phyloP scores from a whole-genome alignment of 2,329 filamentous ascomycete genomes.

The Verticillium albo-atrum region DNA sequence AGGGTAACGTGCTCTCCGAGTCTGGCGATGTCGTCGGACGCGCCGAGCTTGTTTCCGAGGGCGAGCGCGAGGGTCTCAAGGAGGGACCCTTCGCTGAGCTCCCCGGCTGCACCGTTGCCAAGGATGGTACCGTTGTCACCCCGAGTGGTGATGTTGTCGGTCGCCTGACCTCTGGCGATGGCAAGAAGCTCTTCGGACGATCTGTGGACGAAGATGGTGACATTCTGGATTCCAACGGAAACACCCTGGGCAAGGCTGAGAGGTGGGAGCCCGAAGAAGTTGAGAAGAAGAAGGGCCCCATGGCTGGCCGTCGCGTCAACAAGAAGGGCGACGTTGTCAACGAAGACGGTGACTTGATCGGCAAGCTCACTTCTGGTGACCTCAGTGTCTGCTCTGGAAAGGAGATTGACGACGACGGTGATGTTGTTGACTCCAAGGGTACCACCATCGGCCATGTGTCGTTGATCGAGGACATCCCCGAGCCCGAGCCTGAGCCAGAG shows the following conservation, averaged over 20 bases:
- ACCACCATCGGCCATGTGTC: slow-evolving; percentile 63
- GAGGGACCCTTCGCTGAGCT: slow-evolving; percentile 68
- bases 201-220: slow-evolving; percentile 78
- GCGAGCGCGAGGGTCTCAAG: slow-evolving; percentile 57
- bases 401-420: slow-evolving; percentile 66
- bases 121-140: slow-evolving; percentile 65
- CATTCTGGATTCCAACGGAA: slow-evolving; percentile 71
- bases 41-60: slow-evolving; percentile 63
- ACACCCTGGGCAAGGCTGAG: slow-evolving; percentile 53
- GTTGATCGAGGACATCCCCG: slow-evolving; percentile 54
- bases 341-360: slow-evolving; percentile 56
- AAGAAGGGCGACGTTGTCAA: slow-evolving; percentile 55
- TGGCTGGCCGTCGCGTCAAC: slow-evolving; percentile 52
- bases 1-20: slow-evolving; percentile 69
- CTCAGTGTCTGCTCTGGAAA: slow-evolving; percentile 60
- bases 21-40: slow-evolving; percentile 66
- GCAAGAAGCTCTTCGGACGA: slow-evolving; percentile 68
- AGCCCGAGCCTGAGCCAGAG: slow-evolving; percentile 37
- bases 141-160: slow-evolving; percentile 68
- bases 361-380: slow-evolving; percentile 65
- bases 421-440: slow-evolving; percentile 66
- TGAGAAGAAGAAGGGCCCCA: slow-evolving; percentile 45
- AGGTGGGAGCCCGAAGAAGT: slow-evolving; percentile 45
- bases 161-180: slow-evolving; percentile 64
- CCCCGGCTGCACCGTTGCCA: slow-evolving; percentile 59